Conservation (phyloP, 345 rosid species). For the Cardamine occulta region DNA sequence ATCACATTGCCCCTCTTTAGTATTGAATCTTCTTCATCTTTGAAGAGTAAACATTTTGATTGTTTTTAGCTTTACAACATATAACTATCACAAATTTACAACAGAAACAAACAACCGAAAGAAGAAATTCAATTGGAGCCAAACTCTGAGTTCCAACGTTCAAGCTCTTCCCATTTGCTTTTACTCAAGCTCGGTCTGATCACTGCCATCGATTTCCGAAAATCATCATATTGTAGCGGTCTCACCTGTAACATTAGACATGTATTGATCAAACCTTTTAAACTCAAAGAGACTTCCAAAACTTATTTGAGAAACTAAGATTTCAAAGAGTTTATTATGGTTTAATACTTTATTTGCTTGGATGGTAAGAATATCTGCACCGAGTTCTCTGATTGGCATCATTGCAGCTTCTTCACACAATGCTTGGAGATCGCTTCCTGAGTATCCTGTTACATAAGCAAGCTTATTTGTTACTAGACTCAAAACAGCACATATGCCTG, state of each 20-base stretch:
- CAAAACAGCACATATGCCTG: not conserved
- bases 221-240: constrained; percentile 75
- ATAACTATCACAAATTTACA: constrained; percentile 25
- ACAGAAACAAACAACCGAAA: constrained; percentile 2
- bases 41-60: constrained; percentile 2
- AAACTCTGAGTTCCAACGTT: constrained; percentile 85
- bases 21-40: not conserved
- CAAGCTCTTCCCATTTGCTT: constrained; percentile 95
- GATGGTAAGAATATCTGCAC: constrained; percentile 73
- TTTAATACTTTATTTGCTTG: constrained; percentile 76
- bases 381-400: constrained; percentile 99
- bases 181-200: constrained; percentile 87
- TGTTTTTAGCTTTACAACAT: constrained; percentile 7
- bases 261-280: not conserved
- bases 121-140: constrained; percentile 61
- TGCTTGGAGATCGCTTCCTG: constrained; percentile 98
- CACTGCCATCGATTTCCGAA: constrained; percentile 76
- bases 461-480: constrained; percentile 10
- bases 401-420: constrained; percentile 99
- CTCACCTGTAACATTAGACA: constrained; percentile 62
- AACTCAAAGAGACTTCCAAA: not conserved
- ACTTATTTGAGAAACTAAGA: not conserved
- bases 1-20: not conserved
- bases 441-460: constrained; percentile 61
- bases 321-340: not conserved